Conservation (phyloP, 1,139 yeast genomes). For the Magnusiomyces sp. region DNA sequence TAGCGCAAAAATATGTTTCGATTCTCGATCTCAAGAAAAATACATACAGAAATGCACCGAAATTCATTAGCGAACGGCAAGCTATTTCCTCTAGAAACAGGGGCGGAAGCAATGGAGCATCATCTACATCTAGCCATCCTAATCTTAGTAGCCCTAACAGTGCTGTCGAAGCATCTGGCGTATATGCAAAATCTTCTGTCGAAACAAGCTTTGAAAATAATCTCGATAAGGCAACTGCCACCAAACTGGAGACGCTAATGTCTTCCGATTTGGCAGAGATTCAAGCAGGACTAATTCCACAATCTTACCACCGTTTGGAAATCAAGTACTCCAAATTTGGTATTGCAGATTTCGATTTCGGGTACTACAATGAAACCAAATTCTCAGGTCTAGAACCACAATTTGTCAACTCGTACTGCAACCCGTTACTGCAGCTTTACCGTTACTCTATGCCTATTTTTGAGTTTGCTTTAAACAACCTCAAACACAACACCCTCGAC, state of each 20-base stretch:
- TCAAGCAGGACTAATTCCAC: conserved; percentile 38
- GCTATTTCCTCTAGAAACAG: background rate
- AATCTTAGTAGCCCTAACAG: background rate
- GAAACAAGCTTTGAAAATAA: conserved; percentile 8
- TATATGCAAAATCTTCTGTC: background rate
- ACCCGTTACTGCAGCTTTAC: conserved; percentile 74
- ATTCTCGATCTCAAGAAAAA: conserved; percentile 30
- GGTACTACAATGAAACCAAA: conserved; percentile 71
- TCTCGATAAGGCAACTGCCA: background rate
- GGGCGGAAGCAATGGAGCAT: background rate
- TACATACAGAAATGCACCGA: conserved; percentile 39
- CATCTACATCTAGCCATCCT: background rate
- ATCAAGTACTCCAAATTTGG: conserved; percentile 87
- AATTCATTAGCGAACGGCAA: conserved; percentile 56
- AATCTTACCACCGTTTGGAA: conserved; percentile 65
- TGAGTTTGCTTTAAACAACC: conserved; percentile 49
- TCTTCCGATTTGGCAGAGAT: conserved; percentile 3
- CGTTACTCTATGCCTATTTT: conserved; percentile 67
- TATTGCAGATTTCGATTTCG: conserved; percentile 88
- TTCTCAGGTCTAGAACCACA: conserved; percentile 88
- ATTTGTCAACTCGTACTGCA: conserved; percentile 71
- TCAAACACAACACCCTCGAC: conserved; percentile 34
- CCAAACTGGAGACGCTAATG: background rate
- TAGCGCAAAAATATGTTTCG: conserved; percentile 40
- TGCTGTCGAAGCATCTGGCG: background rate